phyloP scores from a whole-genome alignment of 2,329 filamentous ascomycete species.

The Stachybotrys echinatus region DNA sequence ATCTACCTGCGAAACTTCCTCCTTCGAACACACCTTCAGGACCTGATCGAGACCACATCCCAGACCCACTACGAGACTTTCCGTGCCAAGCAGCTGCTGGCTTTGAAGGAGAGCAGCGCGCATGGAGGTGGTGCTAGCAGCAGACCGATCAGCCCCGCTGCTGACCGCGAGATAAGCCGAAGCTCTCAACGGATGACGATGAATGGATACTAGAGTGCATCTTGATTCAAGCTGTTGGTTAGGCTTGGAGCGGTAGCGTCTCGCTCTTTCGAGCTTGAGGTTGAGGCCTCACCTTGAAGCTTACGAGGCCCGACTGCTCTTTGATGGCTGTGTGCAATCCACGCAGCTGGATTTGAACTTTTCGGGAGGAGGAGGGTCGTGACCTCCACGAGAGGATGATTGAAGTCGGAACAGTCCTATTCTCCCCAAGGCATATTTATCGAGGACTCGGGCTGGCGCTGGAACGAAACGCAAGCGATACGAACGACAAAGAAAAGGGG shows the following conservation, averaged over 20 bases:
- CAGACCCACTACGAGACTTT: slow-evolving; percentile 99
- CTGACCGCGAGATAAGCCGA: slow-evolving; percentile 92
- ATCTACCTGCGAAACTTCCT: slow-evolving; percentile 98
- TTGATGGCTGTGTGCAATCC: neutral
- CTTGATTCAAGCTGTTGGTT: neutral
- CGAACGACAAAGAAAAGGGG: neutral
- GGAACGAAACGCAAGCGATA: neutral
- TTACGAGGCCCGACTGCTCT: neutral
- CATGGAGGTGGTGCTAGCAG: slow-evolving; percentile 69
- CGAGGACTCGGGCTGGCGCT: neutral
- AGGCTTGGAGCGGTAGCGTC: too few species aligned
- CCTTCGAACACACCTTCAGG: slow-evolving; percentile 95
- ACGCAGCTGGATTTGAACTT: neutral
- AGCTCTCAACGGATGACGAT: slow-evolving; percentile 96
- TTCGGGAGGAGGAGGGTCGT: neutral
- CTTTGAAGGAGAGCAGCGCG: slow-evolving; percentile 95
- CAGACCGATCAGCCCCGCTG: slow-evolving; percentile 89
- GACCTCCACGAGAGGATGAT: neutral
- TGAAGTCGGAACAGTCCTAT: neutral
- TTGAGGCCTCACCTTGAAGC: too few species aligned
- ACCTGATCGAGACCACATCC: slow-evolving; percentile 97
- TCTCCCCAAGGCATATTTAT: neutral
- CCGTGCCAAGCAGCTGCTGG: slow-evolving; percentile 97
- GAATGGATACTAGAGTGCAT: slow-evolving; percentile 80
- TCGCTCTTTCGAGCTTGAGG: too few species aligned